Base-by-base conservation (phyloP, 2,329 filamentous ascomycete genomes). In the Ophiocordyceps robertsii region DNA sequence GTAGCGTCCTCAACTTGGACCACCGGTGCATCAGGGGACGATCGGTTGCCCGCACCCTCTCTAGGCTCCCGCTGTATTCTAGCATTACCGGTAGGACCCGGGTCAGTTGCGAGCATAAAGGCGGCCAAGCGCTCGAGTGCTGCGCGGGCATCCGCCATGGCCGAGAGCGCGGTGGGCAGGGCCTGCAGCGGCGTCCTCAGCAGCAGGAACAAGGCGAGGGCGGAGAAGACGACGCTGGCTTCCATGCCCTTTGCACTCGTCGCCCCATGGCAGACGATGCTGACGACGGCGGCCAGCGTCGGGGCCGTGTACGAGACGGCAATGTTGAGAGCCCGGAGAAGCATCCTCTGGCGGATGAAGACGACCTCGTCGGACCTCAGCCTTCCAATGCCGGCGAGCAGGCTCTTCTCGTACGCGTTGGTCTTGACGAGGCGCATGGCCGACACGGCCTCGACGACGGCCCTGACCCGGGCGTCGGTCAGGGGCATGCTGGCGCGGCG, bases 391-490 rank as follows among this genome's bases (percentile, higher is more conserved):
- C 47, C 52, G 33, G 42, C 38, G 11, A 53, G 44, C 6, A 55
- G 43, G 31, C 46, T 51, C 43, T 47, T 43, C 32, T 55, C 53
- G 33, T 51, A 54, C 17, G 52, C 50, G 30, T 54, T 54, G 3
- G 51, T 53, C 38, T 55, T 55, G 46, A 50, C 46, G 7, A 55
- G 50, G 9, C 51, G 52, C n/a, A 55, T 53, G 16, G 50, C 50
- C 2, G 52, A 51, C 29, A 55, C 49, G 11, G 51, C 52, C 35
- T 55, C 53, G 0, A 53, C 47, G 27, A 53, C 51, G 3, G 52
- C 50, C 37, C 51, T 51, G 36, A 55, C 49, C 12, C 53, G 49
- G 9, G 48, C 47, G 30, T 55, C 53, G 13, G 53, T 54, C 19
- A 50, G 51, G 8, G 51, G 51, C 51, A 54, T 55, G 42, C 52